phyloP scores from a whole-genome alignment of 352 stramenopile genomes.

The Phytophthora pluvialis region DNA sequence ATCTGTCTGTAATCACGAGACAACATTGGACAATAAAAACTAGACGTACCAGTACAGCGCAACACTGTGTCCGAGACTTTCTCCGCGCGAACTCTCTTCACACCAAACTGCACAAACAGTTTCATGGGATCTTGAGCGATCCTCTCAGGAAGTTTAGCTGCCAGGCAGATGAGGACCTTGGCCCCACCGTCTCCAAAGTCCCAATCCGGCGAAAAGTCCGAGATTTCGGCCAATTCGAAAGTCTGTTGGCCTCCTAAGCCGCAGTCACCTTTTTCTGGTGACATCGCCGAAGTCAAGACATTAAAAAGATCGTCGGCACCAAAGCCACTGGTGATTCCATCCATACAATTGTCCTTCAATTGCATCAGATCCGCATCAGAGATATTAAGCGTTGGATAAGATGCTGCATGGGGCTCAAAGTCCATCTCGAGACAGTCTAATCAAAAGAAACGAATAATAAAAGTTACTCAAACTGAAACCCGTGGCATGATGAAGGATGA shows the following conservation, averaged over 20 bases:
- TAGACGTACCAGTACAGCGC: slow-evolving; percentile 69
- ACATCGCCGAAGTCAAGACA: slow-evolving; percentile 15
- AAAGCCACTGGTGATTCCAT: slow-evolving; percentile 33
- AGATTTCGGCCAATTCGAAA: slow-evolving; percentile 61
- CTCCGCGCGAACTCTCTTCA: slow-evolving; percentile 52
- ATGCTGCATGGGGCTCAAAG: slow-evolving; percentile 33
- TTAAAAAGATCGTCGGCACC: slow-evolving; percentile 43
- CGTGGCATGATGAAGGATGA: neutral
- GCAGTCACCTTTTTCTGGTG: slow-evolving; percentile 6
- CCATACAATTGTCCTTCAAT: slow-evolving; percentile 43
- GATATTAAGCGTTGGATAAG: slow-evolving; percentile 10
- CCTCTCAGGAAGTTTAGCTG: slow-evolving; percentile 44
- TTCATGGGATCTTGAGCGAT: slow-evolving; percentile 29
- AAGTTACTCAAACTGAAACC: slow-evolving; percentile 1
- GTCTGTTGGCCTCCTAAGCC: slow-evolving; percentile 30
- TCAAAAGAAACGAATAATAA: slow-evolving; percentile 3
- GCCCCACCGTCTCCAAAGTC: slow-evolving; percentile 77
- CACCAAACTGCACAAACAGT: slow-evolving; percentile 82
- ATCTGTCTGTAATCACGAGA: neutral
- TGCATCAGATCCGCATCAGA: slow-evolving; percentile 34
- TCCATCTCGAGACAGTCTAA: slow-evolving; percentile 68
- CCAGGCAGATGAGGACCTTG: slow-evolving; percentile 86
- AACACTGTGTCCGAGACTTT: slow-evolving; percentile 76
- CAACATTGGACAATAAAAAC: neutral
- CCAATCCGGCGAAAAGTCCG: slow-evolving; percentile 87